Base-by-base conservation (phyloP, 1,139 yeast species). In the Blastobotrys persicus region DNA sequence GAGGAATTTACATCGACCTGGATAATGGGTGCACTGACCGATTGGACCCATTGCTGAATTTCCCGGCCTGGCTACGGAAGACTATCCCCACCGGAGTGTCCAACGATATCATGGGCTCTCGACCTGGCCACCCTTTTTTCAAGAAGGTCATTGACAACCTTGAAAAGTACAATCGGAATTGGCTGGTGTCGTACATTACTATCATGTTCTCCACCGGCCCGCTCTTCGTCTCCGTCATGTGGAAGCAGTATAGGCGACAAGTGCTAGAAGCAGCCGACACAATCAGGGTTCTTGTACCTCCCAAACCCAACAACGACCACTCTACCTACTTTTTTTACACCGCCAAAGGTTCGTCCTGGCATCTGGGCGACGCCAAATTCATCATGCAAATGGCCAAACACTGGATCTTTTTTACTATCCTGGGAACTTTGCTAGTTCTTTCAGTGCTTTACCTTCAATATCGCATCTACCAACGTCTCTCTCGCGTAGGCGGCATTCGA, bases 121-220 rank as follows among this genome's bases (percentile, higher is more conserved):
- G 85, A 12, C 96, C 95, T 31, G 73, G 76, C 48, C 98, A 89
- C 68, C 95, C 96, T 1, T 88, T 88, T 70, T 88, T 88, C 72
- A 66, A 75, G 46, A 84, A 84, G 64, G 86, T 78, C 14, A 77
- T 88, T 56, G 83, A 83, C 55, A 78, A 77, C 48, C 74, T 89
- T 54, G 69, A 80, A 56, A 74, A 68, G 46, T 88, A 85, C 67
- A 55, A 63, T 51, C 59, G 55, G 46, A 62, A 62, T 58, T 63
- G 62, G 62, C 44, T 62, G 33, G 80, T 88, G 20, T 96, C 97
- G 13, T 89, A 89, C 69, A 74, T 89, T 53, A 89, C 97, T 35
- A 88, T 89, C 66, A 89, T 89, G 96, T 86, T 81, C 63, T 83
- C 95, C 13, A 91, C 98, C 0, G 98, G 98, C 3, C 97, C 98